These are phyloP conservation scores for Colletotrichum karsti DNA, from an alignment of 2,329 filamentous ascomycete genomes.

Conservation along the genomic window DNA sequence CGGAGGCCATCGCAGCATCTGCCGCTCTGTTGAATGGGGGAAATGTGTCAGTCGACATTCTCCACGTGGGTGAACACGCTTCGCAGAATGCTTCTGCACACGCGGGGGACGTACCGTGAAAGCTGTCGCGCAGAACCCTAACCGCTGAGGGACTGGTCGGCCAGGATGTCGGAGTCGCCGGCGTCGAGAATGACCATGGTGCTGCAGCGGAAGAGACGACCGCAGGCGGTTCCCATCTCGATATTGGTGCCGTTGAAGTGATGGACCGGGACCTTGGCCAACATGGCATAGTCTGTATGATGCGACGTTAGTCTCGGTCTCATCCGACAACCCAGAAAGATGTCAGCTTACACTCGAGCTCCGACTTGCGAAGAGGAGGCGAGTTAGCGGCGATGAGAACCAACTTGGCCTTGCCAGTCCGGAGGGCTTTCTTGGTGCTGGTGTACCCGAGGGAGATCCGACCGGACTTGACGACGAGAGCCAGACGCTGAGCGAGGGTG, in stretches of 20 bases:
- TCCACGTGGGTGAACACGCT: neutral
- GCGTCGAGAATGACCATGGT: neutral
- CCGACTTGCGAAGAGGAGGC: neutral
- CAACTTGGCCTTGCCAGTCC: neutral
- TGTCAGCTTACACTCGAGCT: neutral
- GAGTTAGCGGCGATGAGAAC: neutral
- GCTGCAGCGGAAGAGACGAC: neutral
- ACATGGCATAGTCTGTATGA: neutral
- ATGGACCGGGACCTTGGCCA: neutral
- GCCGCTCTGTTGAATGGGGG: neutral
- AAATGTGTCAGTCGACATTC: neutral
- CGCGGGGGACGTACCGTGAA: neutral
- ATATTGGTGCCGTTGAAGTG: neutral
- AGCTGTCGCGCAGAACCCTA: neutral
- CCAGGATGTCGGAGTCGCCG: neutral
- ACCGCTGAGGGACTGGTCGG: neutral
- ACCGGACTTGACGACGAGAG: neutral
- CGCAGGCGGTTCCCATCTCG: slow-evolving; percentile 2
- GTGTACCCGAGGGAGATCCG: neutral
- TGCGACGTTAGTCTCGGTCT: neutral
- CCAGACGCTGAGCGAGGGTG: neutral
- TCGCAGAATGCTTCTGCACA: neutral
- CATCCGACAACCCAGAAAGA: too few species aligned
- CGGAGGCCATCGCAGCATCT: neutral
- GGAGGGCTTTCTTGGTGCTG: neutral